phyloP scores from a whole-genome alignment of 1,284 basidiomycete genomes.

The Leccinum pseudoinsigne region DNA sequence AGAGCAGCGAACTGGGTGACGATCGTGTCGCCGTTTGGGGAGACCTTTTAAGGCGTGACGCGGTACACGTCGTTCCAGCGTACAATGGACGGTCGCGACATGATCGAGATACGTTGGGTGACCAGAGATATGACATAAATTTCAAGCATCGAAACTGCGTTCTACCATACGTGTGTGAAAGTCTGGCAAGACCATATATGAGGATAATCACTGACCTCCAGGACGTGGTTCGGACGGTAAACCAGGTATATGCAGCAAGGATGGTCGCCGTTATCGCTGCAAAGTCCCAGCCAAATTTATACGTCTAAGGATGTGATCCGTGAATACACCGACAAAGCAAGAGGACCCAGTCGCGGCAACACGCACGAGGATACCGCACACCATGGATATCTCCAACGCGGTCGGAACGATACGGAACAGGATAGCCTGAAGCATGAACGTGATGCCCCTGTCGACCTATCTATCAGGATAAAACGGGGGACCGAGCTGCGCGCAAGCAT shows the following conservation, averaged over 20 bases:
- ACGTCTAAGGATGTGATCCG: conserved; percentile 56
- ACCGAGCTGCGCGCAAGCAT: conserved; percentile 3
- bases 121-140: too few relatives aligned
- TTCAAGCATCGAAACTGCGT: conserved; percentile 74
- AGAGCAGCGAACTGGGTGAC: too few relatives aligned
- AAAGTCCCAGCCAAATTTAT: conserved; percentile 97
- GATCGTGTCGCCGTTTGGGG: too few relatives aligned
- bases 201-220: conserved; percentile 66
- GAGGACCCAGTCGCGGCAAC: background rate
- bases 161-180: conserved; percentile 41
- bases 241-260: conserved; percentile 94
- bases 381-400: conserved; percentile 93
- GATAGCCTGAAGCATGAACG: conserved; percentile 91
- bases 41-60: too few relatives aligned
- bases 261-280: conserved; percentile 88
- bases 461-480: background rate
- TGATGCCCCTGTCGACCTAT: conserved; percentile 77
- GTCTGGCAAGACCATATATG: background rate
- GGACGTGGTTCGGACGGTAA: conserved; percentile 92
- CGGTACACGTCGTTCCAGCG: too few relatives aligned
- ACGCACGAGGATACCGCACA: conserved; percentile 91
- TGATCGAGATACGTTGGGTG: too few relatives aligned
- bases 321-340: background rate
- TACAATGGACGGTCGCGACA: too few relatives aligned
- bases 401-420: conserved; percentile 97